Conservation (phyloP, 345 rosid genomes). For the Eucalyptus sp. region DNA sequence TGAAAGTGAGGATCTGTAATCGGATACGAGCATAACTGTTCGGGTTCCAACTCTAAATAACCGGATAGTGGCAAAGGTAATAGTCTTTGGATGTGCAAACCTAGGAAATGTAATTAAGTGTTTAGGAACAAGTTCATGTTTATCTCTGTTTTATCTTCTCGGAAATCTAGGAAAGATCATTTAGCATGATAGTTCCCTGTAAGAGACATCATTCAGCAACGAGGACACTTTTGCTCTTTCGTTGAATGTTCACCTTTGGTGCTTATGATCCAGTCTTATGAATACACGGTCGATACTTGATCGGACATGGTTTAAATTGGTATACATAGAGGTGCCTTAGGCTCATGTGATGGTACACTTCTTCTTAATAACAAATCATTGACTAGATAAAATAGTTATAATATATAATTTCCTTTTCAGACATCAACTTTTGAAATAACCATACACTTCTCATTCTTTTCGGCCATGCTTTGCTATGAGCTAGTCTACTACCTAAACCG, state of each 20-base stretch:
- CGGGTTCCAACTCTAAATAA: neutral
- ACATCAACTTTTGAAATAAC: too few species aligned
- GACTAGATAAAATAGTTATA: too few species aligned
- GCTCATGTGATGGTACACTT: neutral
- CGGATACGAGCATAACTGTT: neutral
- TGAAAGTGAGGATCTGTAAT: neutral
- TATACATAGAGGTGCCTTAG: neutral
- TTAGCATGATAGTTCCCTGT: neutral
- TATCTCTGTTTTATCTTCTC: neutral
- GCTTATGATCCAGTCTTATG: neutral
- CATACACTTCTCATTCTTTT: too few species aligned
- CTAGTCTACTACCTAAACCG: too few species aligned
- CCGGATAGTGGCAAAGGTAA: accelerated
- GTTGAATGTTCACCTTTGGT: neutral
- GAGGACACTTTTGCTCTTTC: neutral
- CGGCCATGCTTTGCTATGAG: too few species aligned
- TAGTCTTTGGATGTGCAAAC: neutral
- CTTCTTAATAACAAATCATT: too few species aligned
- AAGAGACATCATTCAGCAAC: neutral
- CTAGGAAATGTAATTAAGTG: neutral
- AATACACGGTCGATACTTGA: neutral
- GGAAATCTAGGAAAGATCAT: neutral
- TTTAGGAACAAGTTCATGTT: neutral
- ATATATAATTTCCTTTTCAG: too few species aligned
- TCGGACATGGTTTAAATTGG: neutral